Evolutionary conservation across 202 grass and related monocot species (phyloP), one percentile per base, ranked within the genome.

Genomic region (Hordeum pubiflorum): DNA sequence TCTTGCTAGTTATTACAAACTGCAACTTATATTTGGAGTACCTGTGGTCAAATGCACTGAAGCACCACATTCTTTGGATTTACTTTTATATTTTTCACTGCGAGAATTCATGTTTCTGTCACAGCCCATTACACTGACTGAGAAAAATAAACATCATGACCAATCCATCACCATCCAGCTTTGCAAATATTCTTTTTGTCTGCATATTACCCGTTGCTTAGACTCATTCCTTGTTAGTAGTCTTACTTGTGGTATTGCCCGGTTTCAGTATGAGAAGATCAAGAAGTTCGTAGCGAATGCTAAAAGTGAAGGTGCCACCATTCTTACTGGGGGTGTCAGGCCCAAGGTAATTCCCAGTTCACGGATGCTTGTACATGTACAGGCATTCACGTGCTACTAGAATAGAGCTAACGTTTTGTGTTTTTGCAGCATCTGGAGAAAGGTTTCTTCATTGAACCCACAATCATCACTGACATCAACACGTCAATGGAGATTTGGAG

Each of bases 401-500:
- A 70, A 7, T 11, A 40, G 2, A 70, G 40, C 77, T 92, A 82
- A 89, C 73, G 26, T 85, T 79, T 21, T 57, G 32, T 86, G 13
- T 78, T n/a, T 79, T 72, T n/a, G 36, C 83, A 99, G 96, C 90
- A 99, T 91, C 78, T 99, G 57, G 83, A 90, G 72, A 99, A 93
- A 83, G 96, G 92, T 52, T 99, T 86, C 80, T 99, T 83, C 61
- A 88, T 99, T 83, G 96, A 99, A 76, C 96, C 92, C 33, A 83
- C 89, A 58, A 95, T 99, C 66, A 88, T 99, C 86, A 88, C 90
- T 50, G 88, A 99, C 67, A 72, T 95, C 29, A 90, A 89, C 52
- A 95, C 96, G 26, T 93, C 96, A 21, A 99, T 99, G 96, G 86
- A 99, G 95, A 93, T 99, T 80, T 99, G 96, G 96, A 93, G 89